phyloP scores from a whole-genome alignment of 2,329 filamentous ascomycete genomes.

The Tothia fuscella region DNA sequence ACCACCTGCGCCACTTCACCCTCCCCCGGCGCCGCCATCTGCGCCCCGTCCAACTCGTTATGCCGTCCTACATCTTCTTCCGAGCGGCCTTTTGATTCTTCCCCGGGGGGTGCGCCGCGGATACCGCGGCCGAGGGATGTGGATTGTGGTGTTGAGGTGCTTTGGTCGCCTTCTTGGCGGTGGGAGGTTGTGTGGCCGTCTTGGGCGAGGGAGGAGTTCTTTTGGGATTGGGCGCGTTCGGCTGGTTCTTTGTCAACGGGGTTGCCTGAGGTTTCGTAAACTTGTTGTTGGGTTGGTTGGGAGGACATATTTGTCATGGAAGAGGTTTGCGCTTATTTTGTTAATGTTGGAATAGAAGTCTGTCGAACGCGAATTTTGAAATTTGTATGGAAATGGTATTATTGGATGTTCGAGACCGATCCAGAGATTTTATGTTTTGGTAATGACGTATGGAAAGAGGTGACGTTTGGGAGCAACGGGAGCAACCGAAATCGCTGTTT shows the following conservation, averaged over 20 bases:
- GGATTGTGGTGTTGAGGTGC: conserved; percentile 27
- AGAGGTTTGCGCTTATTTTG: too few relatives aligned
- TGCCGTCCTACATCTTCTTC: conserved; percentile 31
- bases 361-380: too few relatives aligned
- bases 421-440: too few relatives aligned
- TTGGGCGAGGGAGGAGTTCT: conserved; percentile 11
- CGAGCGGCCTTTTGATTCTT: conserved; percentile 29
- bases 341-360: too few relatives aligned
- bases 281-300: conserved; percentile 32
- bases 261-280: conserved; percentile 36
- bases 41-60: conserved; percentile 34
- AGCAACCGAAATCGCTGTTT: too few relatives aligned
- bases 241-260: conserved; percentile 29
- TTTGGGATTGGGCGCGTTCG: conserved; percentile 26
- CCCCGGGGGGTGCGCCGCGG: conserved; percentile 31
- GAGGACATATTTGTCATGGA: conserved; percentile 6
- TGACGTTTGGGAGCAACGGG: too few relatives aligned
- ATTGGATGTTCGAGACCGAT: too few relatives aligned
- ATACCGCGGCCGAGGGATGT: conserved; percentile 30
- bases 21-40: conserved; percentile 38
- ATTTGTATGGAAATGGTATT: too few relatives aligned
- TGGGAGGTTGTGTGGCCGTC: conserved; percentile 8
- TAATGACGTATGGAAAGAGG: too few relatives aligned
- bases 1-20: conserved; percentile 33
- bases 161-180: conserved; percentile 20